Evolutionary conservation across 495 filamentous ascomycete genomes (phyloP).

Genomic region (Chaetomium fimeti): DNA sequence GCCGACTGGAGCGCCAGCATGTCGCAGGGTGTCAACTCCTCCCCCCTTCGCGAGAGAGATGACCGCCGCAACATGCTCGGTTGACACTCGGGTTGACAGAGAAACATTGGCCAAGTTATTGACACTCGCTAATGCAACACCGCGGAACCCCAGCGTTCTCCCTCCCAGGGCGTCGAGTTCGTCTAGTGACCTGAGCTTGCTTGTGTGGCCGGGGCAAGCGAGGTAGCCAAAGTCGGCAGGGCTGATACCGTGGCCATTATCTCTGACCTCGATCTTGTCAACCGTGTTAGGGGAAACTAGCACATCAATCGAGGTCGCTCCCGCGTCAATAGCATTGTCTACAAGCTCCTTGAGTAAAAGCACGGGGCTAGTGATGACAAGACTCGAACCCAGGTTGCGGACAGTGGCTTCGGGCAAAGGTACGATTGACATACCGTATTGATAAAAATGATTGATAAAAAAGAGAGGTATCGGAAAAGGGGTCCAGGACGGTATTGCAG

Average conservation of each 20-base stretch:
- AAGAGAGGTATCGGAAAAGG: background rate
- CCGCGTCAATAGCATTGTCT: constrained; percentile 87
- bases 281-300: constrained; percentile 73
- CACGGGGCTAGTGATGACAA: constrained; percentile 68
- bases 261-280: constrained; percentile 81
- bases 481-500: no score
- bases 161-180: constrained; percentile 68
- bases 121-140: constrained; percentile 78
- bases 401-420: constrained; percentile 62
- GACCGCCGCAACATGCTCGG: constrained; percentile 61
- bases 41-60: constrained; percentile 42
- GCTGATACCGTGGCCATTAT: constrained; percentile 83
- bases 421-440: constrained; percentile 36
- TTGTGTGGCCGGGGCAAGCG: constrained; percentile 72
- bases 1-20: constrained; percentile 66
- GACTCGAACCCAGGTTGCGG: constrained; percentile 67
- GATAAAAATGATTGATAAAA: background rate
- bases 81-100: constrained; percentile 68
- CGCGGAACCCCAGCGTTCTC: constrained; percentile 79
- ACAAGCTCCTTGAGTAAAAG: constrained; percentile 86
- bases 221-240: constrained; percentile 66
- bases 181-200: constrained; percentile 73
- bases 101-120: constrained; percentile 64
- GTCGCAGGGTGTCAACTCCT: constrained; percentile 43
- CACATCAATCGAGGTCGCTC: constrained; percentile 68